Evolutionary conservation across 805 yeast species (phyloP), one percentile per base, ranked within the genome.

Genomic region (Zygotorulaspora sp.): DNA sequence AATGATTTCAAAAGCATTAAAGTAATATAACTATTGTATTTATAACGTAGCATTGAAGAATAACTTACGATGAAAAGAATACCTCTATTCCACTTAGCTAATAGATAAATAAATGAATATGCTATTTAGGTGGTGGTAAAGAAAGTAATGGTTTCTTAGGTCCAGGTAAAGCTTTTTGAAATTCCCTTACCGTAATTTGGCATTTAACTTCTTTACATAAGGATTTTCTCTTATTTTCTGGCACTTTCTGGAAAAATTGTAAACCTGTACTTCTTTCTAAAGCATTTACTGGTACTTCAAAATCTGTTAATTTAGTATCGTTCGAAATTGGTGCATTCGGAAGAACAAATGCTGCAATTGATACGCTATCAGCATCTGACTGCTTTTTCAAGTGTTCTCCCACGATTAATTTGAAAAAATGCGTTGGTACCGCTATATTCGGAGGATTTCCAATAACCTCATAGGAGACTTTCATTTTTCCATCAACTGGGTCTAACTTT

Each of bases 401-500:
- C 32, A 92, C 85, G 38, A 92, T 67, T 42, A 92, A 65, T 66
- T 92, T 92, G 74, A 80, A 92, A 57, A 92, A 92, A 61, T 92
- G 98, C 0, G 98, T 92, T 17, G 98, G 98, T 8, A 92, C 98
- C 0, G 98, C 97, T 37, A 92, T 72, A 53, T 77, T 85, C 34
- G 98, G 97, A 8, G 98, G 98, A 52, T 87, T 84, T 2, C 98
- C 98, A 58, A 92, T 86, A 28, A 92, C 84, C 63, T 92, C 97
- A 62, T 90, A 92, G 2, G 74, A 66, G 13, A 92, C 96, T 47
- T 82, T 72, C 61, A 68, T 85, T 59, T 90, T 90, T 4, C 95
- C 96, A 57, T 89, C 96, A 2, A 59, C 53, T 2, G 78, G 79
- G 45, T 78, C 76, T 43, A 68, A 68, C 48, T 80, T 80, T 5